Conservation (phyloP, 1,139 yeast genomes). For the Yamadazyma jaroonii region DNA sequence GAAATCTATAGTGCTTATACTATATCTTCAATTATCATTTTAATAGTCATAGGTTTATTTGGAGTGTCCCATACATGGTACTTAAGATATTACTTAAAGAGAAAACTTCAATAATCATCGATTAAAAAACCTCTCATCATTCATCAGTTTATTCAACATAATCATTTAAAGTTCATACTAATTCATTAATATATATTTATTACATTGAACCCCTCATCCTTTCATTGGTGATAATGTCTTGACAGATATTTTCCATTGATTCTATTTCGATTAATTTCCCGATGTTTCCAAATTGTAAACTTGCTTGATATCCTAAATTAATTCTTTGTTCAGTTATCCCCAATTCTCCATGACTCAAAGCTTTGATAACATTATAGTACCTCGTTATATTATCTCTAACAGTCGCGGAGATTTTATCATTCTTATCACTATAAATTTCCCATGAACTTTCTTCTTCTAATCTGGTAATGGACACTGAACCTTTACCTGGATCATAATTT, state of each 20-base stretch:
- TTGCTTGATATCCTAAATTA: constrained; percentile 82
- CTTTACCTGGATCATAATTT: constrained; percentile 56
- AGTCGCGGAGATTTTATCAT: constrained; percentile 64
- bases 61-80: constrained; percentile 32
- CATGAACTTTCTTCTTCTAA: constrained; percentile 92
- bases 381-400: constrained; percentile 76
- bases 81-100: constrained; percentile 23
- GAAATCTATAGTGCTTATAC: constrained; percentile 36
- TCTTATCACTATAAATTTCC: constrained; percentile 92
- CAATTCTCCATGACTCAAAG: constrained; percentile 76
- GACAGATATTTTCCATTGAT: constrained; percentile 69
- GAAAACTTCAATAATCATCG: constrained; percentile 1
- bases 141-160: no score
- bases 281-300: constrained; percentile 70
- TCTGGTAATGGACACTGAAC: constrained; percentile 71
- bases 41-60: constrained; percentile 25
- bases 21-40: constrained; percentile 22
- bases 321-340: constrained; percentile 84
- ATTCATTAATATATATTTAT: not conserved
- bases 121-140: no score
- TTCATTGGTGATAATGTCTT: constrained; percentile 69
- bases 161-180: not conserved
- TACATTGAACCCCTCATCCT: constrained; percentile 60
- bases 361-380: constrained; percentile 79
- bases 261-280: constrained; percentile 76